phyloP scores from a whole-genome alignment of 2,329 filamentous ascomycete species.

The Nemania serpens region DNA sequence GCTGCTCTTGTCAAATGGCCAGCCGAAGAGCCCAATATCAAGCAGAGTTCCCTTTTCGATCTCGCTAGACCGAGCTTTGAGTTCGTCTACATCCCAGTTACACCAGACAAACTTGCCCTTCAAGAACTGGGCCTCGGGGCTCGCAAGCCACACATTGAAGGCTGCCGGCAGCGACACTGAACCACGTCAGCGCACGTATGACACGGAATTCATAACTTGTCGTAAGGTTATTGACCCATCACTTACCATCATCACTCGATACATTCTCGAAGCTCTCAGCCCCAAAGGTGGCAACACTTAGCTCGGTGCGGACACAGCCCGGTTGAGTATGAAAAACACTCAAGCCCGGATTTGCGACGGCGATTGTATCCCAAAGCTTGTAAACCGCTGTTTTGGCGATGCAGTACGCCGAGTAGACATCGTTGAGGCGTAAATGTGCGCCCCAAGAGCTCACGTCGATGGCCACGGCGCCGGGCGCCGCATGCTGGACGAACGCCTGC shows the following conservation, averaged over 20 bases:
- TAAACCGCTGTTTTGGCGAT: constrained; percentile 48
- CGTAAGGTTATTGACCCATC: not conserved
- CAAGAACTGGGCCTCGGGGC: constrained; percentile 52
- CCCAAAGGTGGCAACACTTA: constrained; percentile 15
- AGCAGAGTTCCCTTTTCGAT: constrained; percentile 33
- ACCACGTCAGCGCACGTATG: not conserved
- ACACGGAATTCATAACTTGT: no score
- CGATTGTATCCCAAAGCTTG: constrained; percentile 49
- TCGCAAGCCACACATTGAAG: constrained; percentile 52
- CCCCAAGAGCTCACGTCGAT: constrained; percentile 44
- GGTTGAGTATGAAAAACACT: constrained; percentile 51
- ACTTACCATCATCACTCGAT: constrained; percentile 40
- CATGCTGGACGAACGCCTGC: constrained; percentile 43
- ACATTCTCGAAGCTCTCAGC: constrained; percentile 27
- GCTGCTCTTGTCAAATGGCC: no score
- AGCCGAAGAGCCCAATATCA: constrained; percentile 28
- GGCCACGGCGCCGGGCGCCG: constrained; percentile 29
- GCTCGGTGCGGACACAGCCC: constrained; percentile 37
- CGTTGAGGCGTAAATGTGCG: constrained; percentile 41
- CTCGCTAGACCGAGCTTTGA: constrained; percentile 46
- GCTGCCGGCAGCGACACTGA: constrained; percentile 42
- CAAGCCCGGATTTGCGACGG: constrained; percentile 46
- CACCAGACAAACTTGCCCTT: constrained; percentile 52
- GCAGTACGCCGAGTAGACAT: constrained; percentile 44
- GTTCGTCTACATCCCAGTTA: constrained; percentile 57